Base-by-base conservation (phyloP, 1,284 basidiomycete genomes). In the Caloboletus inedulis region DNA sequence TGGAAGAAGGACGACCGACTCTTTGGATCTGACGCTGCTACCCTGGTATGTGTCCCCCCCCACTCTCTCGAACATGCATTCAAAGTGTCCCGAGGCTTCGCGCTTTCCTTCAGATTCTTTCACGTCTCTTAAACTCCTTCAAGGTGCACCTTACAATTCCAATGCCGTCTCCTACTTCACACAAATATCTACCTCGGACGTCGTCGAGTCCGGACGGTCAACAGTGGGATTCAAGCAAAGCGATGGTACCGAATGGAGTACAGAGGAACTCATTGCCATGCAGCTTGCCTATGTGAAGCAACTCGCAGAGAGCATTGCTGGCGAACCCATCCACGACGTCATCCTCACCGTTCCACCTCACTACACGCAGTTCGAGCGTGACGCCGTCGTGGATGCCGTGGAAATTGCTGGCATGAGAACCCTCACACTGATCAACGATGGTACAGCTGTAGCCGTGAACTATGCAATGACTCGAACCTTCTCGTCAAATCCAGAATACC, bases 381-480 rank as follows among this genome's bases (percentile, higher is more conserved):
- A 93, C 72, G 85, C 95, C 21, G 81, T 97, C 53, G 81, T 87
- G 31, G 96, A 99, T 70, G 91, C 96, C 3, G 82, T 94, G 39
- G 91, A 94, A 65, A 84, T 98, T 45, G 85, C 94, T 19, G 96
- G 95, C 1, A 74, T 99, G 54, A 82, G 82, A 18, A 88, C 90
- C 3, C 74, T 96, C 25, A 85, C 89, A 0, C 78, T 99, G 55
- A 84, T 99, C 54, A 91, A 94, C 60, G 97, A 99, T 66, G 95
- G 95, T 39, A 89, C 92, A 0, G 93, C 92, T 7, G 87, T 94
- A 27, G 94, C 91, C 8, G 80, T 98, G 59, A 97, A 97, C 76
- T 99, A 93, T 65, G 96, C 95, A 35, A 97, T 98, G 91, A 94
- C 93, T 2, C 82, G 95, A 34, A 81, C 82, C 0, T 99, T 99